Conservation (phyloP, 352 stramenopile species). For the Albugo candida region DNA sequence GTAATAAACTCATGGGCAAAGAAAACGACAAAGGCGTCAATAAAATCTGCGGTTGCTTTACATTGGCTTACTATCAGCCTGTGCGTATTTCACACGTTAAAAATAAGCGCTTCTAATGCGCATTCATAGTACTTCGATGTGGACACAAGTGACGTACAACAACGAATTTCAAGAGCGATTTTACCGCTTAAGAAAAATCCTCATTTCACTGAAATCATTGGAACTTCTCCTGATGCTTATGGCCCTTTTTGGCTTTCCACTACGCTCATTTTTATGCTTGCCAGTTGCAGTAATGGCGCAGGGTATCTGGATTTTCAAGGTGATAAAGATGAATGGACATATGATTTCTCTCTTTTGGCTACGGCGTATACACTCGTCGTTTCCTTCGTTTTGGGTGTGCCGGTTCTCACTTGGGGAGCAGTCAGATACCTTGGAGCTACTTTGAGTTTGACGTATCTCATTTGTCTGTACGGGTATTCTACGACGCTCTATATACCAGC, state of each 20-base stretch:
- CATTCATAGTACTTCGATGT: constrained; percentile 63
- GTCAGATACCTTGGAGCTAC: constrained; percentile 62
- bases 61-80: constrained; percentile 63
- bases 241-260: constrained; percentile 68
- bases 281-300: constrained; percentile 66
- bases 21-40: constrained; percentile 13
- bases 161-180: constrained; percentile 43
- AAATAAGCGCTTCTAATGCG: background rate
- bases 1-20: constrained; percentile 1
- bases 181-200: constrained; percentile 75
- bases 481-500: constrained; percentile 66
- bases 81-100: constrained; percentile 16
- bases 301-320: constrained; percentile 52
- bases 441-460: constrained; percentile 56
- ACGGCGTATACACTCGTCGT: constrained; percentile 64
- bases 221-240: constrained; percentile 46
- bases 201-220: constrained; percentile 50
- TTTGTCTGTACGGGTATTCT: constrained; percentile 76
- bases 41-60: constrained; percentile 52
- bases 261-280: constrained; percentile 74
- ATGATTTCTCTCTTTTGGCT: constrained; percentile 65
- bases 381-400: constrained; percentile 50
- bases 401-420: constrained; percentile 52
- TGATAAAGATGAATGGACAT: constrained; percentile 28
- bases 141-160: constrained; percentile 61